Base-by-base conservation (phyloP, 352 stramenopile species). In the Pythium pyrilobum region DNA sequence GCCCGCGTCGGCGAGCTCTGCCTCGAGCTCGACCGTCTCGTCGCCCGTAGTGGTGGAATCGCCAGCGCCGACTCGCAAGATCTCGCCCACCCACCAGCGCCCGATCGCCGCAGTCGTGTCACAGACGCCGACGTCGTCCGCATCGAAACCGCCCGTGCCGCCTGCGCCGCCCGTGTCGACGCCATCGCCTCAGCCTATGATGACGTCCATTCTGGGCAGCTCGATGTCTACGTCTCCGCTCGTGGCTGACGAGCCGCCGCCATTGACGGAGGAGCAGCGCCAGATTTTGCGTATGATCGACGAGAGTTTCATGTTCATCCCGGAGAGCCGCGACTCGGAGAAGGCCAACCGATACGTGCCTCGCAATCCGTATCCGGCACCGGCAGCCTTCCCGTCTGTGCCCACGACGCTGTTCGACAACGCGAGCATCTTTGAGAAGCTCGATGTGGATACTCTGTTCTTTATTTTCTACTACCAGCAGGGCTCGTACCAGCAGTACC, bases 381-480 rank as follows among this genome's bases (percentile, higher is more conserved):
- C 91, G 3, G 67, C 86, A 31, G 85, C 85, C 28, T 98, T 97
- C 63, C 90, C 96, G 39, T 77, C 93, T 18, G 72, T 72, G 13
- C 94, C 96, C 24, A 87, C 92, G 13, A 67, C 85, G 15, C 75
- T 97, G 49, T 98, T 98, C 63, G 95, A 98, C 42, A 97, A 94
- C 59, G 75, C 96, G 12, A 69, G 72, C 25, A 85, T 98, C 45
- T 99, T 99, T 64, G 95, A 99, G 73, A 98, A 98, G 70, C 67
- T 99, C 40, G 93, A 97, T 51, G 93, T 97, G 21, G 96, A 99
- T 80, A 97, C 92, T 43, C 81, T 99, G 9, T 99, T 99, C 73
- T 98, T 99, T 69, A 98, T 99, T 68, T 99, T 99, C 73, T 99
- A 99, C 81, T 98, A 99, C 73, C 88, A 98, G 62, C 96, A 98